Conservation (phyloP, 352 stramenopile genomes). For the Plasmopara halstedii region DNA sequence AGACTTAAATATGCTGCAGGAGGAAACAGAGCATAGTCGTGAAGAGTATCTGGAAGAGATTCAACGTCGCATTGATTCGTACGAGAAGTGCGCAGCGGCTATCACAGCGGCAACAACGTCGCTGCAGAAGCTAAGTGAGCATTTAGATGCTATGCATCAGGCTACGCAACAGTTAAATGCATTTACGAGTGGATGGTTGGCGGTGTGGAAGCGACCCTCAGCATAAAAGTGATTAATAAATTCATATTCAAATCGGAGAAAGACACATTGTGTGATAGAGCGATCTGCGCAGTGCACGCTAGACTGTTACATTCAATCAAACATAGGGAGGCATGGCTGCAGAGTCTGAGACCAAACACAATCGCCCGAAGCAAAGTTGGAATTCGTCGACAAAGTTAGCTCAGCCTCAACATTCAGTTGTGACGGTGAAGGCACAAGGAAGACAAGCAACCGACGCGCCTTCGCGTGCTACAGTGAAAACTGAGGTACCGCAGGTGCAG, state of each 20-base stretch:
- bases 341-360: constrained; percentile 7
- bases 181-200: constrained; percentile 63
- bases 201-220: constrained; percentile 56
- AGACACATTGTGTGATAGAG: not conserved
- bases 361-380: constrained; percentile 24
- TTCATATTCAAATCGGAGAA: constrained; percentile 17
- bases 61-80: constrained; percentile 45
- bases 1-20: constrained; percentile 5
- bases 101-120: constrained; percentile 44
- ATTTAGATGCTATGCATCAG: constrained; percentile 53
- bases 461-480: not conserved
- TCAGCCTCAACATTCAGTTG: constrained; percentile 1
- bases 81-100: constrained; percentile 53
- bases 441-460: not conserved
- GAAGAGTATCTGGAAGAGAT: constrained; percentile 43
- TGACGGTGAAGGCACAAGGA: not conserved
- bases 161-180: constrained; percentile 66
- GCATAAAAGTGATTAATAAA: constrained; percentile 2
- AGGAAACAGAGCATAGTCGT: constrained; percentile 11
- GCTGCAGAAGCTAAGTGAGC: constrained; percentile 55
- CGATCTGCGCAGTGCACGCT: not conserved
- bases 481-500: not conserved
- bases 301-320: constrained; percentile 8
- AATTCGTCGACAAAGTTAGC: constrained; percentile 41
- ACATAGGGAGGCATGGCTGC: constrained; percentile 1